Percentiles rank a stretch among this genome's conserved stretches.
phyloP scores from a whole-genome alignment of 1,284 basidiomycete genomes.

The Bjerkandera adusta region DNA sequence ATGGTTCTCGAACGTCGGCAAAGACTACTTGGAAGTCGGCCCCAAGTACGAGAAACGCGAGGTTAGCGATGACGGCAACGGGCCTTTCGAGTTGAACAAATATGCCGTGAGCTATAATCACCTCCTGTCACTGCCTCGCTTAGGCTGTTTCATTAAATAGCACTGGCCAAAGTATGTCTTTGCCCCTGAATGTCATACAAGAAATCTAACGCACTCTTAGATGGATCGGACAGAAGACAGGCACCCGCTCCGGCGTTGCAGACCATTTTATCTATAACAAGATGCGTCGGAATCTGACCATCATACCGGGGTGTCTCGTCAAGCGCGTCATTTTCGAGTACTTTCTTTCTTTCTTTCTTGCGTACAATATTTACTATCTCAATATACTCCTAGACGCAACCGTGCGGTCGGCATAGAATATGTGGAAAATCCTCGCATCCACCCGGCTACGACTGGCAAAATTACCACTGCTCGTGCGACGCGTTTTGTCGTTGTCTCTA shows the following conservation, averaged over 20 bases:
- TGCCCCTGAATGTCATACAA: no score
- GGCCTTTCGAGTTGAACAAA: conserved; percentile 39
- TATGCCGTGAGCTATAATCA: conserved; percentile 49
- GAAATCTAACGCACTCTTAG: conserved; percentile 21
- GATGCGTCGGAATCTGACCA: conserved; percentile 19
- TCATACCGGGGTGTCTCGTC: conserved; percentile 15
- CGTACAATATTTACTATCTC: not conserved
- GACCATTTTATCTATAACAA: conserved; percentile 36
- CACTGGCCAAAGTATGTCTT: no score
- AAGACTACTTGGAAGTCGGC: conserved; percentile 44
- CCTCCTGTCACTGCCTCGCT: no score
- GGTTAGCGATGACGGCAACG: conserved; percentile 39
- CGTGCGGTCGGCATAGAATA: conserved; percentile 29
- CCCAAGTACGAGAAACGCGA: conserved; percentile 41
- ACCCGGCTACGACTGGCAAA: conserved; percentile 20
- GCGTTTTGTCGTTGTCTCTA: conserved; percentile 45
- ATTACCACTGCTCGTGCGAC: conserved; percentile 35
- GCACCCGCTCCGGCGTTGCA: conserved; percentile 52
- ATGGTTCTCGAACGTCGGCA: conserved; percentile 34
- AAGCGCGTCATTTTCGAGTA: conserved; percentile 15
- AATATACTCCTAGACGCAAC: not conserved
- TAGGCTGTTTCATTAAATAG: no score
- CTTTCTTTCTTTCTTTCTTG: not conserved
- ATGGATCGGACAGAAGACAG: conserved; percentile 50
- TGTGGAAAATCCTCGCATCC: conserved; percentile 33